These are phyloP conservation scores for Calonectria hongkongensis DNA, from an alignment of 2,329 filamentous ascomycete genomes.

Conservation along the genomic window DNA sequence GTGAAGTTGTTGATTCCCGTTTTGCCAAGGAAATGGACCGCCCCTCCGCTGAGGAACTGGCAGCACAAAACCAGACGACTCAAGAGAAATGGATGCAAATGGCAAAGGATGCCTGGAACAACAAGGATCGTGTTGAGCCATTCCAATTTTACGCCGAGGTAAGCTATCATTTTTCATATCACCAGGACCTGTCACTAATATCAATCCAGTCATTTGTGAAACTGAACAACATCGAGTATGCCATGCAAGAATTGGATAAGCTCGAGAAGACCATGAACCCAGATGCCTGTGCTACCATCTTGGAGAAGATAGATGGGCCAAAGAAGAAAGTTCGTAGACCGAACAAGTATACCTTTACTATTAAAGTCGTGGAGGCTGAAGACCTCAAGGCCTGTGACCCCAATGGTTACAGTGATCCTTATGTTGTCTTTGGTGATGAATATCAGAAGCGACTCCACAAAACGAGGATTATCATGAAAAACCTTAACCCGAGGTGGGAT, in stretches of 20 bases:
- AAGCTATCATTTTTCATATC: slow-evolving; percentile 54
- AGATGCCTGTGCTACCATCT: slow-evolving; percentile 89
- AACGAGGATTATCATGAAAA: slow-evolving; percentile 92
- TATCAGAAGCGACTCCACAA: slow-evolving; percentile 98
- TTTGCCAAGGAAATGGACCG: slow-evolving; percentile 96
- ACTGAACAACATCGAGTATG: slow-evolving; percentile 97
- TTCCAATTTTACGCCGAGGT: slow-evolving; percentile 98
- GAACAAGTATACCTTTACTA: slow-evolving; percentile 96
- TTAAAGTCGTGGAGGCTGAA: slow-evolving; percentile 98
- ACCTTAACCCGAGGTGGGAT: slow-evolving; percentile 96
- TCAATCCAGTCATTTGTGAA: slow-evolving; percentile 89
- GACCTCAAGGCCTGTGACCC: slow-evolving; percentile 99
- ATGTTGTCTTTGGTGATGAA: slow-evolving; percentile 96
- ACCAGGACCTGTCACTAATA: slow-evolving; percentile 54
- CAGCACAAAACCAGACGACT: slow-evolving; percentile 83
- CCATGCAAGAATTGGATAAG: slow-evolving; percentile 92
- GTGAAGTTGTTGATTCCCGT: slow-evolving; percentile 89
- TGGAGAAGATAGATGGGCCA: slow-evolving; percentile 84
- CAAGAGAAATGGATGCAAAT: slow-evolving; percentile 96
- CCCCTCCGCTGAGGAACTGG: slow-evolving; percentile 89
- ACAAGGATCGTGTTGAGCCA: slow-evolving; percentile 94
- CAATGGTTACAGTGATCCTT: slow-evolving; percentile 94
- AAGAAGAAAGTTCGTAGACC: slow-evolving; percentile 78
- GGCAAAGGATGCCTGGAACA: slow-evolving; percentile 94
- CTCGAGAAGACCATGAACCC: slow-evolving; percentile 93